Base-by-base conservation (phyloP, 2,329 filamentous ascomycete genomes). In the Sclerotinia minor region DNA sequence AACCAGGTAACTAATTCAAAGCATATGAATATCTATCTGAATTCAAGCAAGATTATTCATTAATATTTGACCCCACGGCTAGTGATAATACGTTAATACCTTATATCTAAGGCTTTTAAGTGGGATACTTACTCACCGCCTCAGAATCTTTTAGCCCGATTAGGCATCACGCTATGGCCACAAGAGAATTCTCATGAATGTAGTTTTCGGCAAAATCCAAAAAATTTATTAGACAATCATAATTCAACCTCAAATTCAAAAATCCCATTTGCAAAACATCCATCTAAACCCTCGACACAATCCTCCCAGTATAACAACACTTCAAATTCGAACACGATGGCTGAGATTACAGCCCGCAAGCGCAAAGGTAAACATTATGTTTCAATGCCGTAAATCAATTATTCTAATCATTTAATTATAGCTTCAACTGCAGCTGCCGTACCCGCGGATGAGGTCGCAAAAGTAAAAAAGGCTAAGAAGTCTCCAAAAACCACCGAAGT, bases 341-440 rank as follows among this genome's bases (percentile, higher is more conserved):
- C 45, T 41, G 83, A 83, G 74, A 79, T 79, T 71, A 84, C 83
- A 73, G 79, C 79, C 52, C 86, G 83, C 76, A 86, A 86, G 81
- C 82, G 83, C 78, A 85, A 84, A 75, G 81, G 83, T 83, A 77
- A 52, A 67, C 67, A 19, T 38, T 38, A 24, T 44, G 4, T 29
- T 50, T 47, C 8, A 9, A 3, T 53, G 3, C 21, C 54, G 3
- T 47, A 7, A 29, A 24, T 53, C 2, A 41, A 21, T 19, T 24
- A 21, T 65, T 47, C 35, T 72, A 64, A 71, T 69, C 70, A 69
- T 72, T 35, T 29, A 17, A 59, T 41, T 17, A 29, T 41, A 66
- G 64, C 64, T 60, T 57, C 21, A 29, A 29, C 55, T 38, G 68
- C 73, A 77, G 78, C 78, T 73, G 78, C 79, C 44, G 75, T 77